Base-by-base conservation (phyloP, 352 stramenopile genomes). In the Thraustotheca clavata region DNA sequence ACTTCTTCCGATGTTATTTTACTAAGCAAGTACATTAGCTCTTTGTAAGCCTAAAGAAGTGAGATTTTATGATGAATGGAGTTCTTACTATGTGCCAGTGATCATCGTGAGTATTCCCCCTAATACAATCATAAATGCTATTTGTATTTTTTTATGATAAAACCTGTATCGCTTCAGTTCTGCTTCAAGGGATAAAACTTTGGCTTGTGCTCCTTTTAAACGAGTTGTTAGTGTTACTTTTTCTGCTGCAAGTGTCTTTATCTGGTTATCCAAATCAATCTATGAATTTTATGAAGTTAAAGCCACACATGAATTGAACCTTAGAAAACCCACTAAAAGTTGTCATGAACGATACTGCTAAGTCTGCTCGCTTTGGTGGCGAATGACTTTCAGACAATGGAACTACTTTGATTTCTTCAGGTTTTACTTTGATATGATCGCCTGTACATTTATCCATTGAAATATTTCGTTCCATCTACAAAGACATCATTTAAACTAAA, bases 221-320 rank as follows among this genome's bases (percentile, higher is more conserved):
- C 57, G 38, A n/a, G 57, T 9, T 14, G 36, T 55, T 1, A 65
- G 39, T 11, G 57, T 27, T 2, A 54, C 57, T 20, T 54, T 54
- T 3, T 65, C 57, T 11, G 57, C 57, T 6, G 57, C 57, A 16
- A 65, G 57, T 39, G 46, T 22, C 57, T 65, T 65, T 27, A 65
- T 2, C 24, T 65, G 35, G 7, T 65, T 46, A 12, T 55, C 38
- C 11, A 54, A 29, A 36, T 36, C 20, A 2, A 65, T 4, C 57
- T 65, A 54, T 32, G 57, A 14, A 11, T 32, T 22, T n/a, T 16
- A 5, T 38, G 33, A 16, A 18, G 29, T 3, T 4, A 4, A 18
- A 12, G 18, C 50, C 20, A 46, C 4, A 2, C 33, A 11, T 16
- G 33, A 22, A 59, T 18, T 14, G 34, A 49, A 46, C 55, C 1